phyloP scores from a whole-genome alignment of 257 asterid genomes.

The Solanum chilense region DNA sequence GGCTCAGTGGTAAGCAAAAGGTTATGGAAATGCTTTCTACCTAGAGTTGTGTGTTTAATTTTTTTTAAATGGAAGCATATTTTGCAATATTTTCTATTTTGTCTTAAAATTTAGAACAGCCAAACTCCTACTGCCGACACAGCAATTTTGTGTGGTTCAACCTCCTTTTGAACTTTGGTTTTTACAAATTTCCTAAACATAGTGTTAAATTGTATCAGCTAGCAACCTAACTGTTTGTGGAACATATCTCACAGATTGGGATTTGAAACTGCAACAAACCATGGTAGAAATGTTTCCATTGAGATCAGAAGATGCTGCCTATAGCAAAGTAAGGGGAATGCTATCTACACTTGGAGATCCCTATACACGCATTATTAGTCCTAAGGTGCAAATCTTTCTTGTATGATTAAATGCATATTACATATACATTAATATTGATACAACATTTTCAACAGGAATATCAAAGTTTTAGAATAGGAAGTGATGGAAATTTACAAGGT shows the following conservation, averaged over 20 bases:
- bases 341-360: conserved; percentile 96
- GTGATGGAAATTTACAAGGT: conserved; percentile 94
- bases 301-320: conserved; percentile 91
- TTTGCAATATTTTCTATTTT: background rate
- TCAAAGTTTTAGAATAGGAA: conserved; percentile 82
- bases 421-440: background rate
- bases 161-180: background rate
- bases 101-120: background rate
- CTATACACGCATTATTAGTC: conserved; percentile 81
- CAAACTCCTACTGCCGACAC: background rate
- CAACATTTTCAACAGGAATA: conserved; percentile 53
- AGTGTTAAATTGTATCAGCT: background rate
- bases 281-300: conserved; percentile 88
- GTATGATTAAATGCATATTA: background rate
- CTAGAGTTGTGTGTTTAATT: background rate
- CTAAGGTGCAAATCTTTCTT: conserved; percentile 42
- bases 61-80: no score
- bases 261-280: conserved; percentile 80
- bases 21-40: background rate
- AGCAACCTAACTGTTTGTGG: background rate
- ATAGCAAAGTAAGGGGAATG: conserved; percentile 82
- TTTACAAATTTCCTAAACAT: background rate
- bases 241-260: conserved; percentile 65
- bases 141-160: background rate
- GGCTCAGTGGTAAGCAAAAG: background rate